phyloP scores from a whole-genome alignment of 306 rosid species.

The Gynostemma pentaphyllum region DNA sequence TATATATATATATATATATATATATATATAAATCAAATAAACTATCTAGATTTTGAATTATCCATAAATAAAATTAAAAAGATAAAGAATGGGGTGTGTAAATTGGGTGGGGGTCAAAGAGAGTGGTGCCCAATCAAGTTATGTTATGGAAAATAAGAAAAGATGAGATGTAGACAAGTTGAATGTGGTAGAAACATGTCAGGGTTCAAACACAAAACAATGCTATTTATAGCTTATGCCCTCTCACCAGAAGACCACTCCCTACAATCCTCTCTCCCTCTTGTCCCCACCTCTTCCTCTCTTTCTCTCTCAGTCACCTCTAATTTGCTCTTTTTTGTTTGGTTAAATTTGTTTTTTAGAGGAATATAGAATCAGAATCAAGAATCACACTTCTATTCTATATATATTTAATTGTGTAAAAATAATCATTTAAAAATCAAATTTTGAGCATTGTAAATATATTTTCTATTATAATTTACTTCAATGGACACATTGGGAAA shows the following conservation, averaged over 20 bases:
- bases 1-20: too few species aligned
- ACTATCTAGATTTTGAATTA: too few species aligned
- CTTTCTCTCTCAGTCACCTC: neutral
- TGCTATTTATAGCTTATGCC: conserved; percentile 1
- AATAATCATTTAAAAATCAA: too few species aligned
- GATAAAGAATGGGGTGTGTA: neutral
- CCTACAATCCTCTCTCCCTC: conserved; percentile 8
- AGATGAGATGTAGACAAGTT: conserved; percentile 4
- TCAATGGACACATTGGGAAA: neutral
- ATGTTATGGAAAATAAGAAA: neutral
- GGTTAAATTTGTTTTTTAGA: neutral
- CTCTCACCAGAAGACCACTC: conserved; percentile 13
- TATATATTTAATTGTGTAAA: too few species aligned
- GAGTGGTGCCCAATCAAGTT: neutral
- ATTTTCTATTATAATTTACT: neutral
- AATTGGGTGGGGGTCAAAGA: neutral
- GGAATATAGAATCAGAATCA: too few species aligned
- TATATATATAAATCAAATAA: too few species aligned
- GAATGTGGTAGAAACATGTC: conserved; percentile 8
- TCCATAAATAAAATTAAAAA: neutral
- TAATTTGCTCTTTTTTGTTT: neutral
- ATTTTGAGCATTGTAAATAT: neutral
- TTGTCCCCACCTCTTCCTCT: neutral
- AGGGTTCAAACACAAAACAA: conserved; percentile 4
- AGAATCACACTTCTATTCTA: too few species aligned